These are phyloP conservation scores for Kwoniella heveanensis DNA, from an alignment of 768 basidiomycete genomes.

Conservation along the genomic window DNA sequence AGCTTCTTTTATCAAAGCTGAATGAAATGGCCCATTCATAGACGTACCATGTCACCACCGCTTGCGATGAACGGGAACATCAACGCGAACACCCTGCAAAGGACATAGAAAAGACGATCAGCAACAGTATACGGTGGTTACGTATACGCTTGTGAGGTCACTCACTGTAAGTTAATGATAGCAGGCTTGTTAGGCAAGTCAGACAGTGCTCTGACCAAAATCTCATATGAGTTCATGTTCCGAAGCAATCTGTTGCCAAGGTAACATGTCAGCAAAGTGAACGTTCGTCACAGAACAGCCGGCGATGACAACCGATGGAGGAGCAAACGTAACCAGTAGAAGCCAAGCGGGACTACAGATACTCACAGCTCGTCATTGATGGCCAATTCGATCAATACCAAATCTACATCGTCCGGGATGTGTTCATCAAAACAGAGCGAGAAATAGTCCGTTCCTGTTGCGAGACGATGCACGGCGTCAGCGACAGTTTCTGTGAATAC, in stretches of 20 bases:
- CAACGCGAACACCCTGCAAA: slow-evolving; percentile 27
- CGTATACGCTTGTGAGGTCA: no score
- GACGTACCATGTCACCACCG: slow-evolving; percentile 29
- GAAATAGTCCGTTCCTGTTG: slow-evolving; percentile 47
- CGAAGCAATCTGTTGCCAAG: slow-evolving; percentile 18
- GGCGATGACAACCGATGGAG: no score
- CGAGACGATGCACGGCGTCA: not conserved
- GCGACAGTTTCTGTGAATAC: no score
- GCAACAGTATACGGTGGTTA: no score
- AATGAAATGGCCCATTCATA: no score
- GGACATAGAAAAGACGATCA: not conserved
- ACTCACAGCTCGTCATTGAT: slow-evolving; percentile 47
- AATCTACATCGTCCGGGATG: slow-evolving; percentile 51
- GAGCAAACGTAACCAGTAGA: no score
- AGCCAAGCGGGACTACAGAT: no score
- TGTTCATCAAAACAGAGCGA: slow-evolving; percentile 53
- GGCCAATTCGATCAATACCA: slow-evolving; percentile 50
- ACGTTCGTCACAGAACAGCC: no score
- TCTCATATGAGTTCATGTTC: slow-evolving; percentile 46
- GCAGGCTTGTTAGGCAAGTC: slow-evolving; percentile 50
- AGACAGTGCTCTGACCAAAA: slow-evolving; percentile 40
- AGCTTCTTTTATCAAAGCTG: no score
- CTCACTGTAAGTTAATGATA: slow-evolving; percentile 49
- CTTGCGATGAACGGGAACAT: slow-evolving; percentile 24
- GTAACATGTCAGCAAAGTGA: slow-evolving; percentile 1